phyloP scores from a whole-genome alignment of 1,284 basidiomycete genomes.

The Rhodotorula glutinis region DNA sequence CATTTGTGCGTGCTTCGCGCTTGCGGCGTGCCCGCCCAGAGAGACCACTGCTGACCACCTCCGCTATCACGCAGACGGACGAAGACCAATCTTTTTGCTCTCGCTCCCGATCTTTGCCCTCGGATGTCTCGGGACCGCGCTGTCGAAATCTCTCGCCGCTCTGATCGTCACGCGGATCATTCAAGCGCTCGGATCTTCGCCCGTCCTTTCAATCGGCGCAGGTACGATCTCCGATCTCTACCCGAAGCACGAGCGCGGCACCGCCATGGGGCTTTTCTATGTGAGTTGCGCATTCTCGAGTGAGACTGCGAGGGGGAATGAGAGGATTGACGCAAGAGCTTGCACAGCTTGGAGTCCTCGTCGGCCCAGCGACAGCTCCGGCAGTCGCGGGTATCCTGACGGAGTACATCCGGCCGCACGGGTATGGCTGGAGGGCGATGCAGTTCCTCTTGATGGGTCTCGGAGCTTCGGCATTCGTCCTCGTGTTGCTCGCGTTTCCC shows the following conservation, averaged over 20 bases:
- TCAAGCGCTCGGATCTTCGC: slow-evolving; percentile 51
- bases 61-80: slow-evolving; percentile 51
- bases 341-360: slow-evolving; percentile 21
- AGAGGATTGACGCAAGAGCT: no score
- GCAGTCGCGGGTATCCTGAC: slow-evolving; percentile 50
- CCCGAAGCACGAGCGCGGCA: slow-evolving; percentile 60
- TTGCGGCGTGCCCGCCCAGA: neutral
- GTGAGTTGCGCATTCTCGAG: no score
- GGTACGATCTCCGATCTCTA: slow-evolving; percentile 66
- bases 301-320: no score
- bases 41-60: neutral
- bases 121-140: slow-evolving; percentile 62
- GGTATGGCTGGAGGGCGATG: slow-evolving; percentile 62
- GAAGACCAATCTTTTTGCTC: slow-evolving; percentile 60
- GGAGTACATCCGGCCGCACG: slow-evolving; percentile 45
- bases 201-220: slow-evolving; percentile 59
- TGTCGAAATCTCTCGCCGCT: slow-evolving; percentile 53
- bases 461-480: slow-evolving; percentile 53
- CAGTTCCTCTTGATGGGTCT: slow-evolving; percentile 55
- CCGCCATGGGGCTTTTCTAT: slow-evolving; percentile 57
- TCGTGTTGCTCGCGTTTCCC: slow-evolving; percentile 59
- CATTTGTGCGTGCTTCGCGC: slow-evolving; percentile 51
- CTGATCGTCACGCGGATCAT: slow-evolving; percentile 63
- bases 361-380: slow-evolving; percentile 49
- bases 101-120: slow-evolving; percentile 61